phyloP scores from a whole-genome alignment of 106 monocot species.

The Xerophyta viscosa region DNA sequence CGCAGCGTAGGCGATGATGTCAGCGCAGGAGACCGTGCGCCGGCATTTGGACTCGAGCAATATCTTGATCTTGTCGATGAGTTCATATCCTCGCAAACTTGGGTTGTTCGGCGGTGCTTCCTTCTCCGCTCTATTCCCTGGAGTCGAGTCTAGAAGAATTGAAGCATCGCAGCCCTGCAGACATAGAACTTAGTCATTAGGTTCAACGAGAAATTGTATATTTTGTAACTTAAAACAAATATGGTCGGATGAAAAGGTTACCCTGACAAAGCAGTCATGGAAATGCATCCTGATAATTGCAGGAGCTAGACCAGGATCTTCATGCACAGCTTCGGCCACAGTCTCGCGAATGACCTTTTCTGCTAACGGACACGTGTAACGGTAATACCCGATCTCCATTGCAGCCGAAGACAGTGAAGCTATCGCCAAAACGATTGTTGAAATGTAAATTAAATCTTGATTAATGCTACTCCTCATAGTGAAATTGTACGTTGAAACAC shows the following conservation, averaged over 20 bases:
- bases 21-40: constrained; percentile 45
- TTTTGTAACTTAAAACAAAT: no score
- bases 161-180: constrained; percentile 5
- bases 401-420: no score
- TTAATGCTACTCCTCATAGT: no score
- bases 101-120: neutral
- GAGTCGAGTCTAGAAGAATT: constrained; percentile 6
- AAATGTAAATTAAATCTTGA: no score
- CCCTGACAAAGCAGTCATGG: constrained; percentile 27
- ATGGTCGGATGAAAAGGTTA: no score
- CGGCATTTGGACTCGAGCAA: neutral
- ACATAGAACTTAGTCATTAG: no score
- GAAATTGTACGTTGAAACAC: no score
- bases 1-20: constrained; percentile 45
- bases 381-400: no score
- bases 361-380: constrained; percentile 1
- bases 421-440: no score
- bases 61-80: neutral
- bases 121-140: neutral
- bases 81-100: neutral
- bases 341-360: constrained; percentile 6
- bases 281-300: constrained; percentile 15
- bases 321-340: neutral
- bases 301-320: neutral
- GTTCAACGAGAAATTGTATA: neutral